These are phyloP conservation scores for Trichoderma asperellum DNA, from an alignment of 2,329 filamentous ascomycete genomes.

Conservation along the genomic window DNA sequence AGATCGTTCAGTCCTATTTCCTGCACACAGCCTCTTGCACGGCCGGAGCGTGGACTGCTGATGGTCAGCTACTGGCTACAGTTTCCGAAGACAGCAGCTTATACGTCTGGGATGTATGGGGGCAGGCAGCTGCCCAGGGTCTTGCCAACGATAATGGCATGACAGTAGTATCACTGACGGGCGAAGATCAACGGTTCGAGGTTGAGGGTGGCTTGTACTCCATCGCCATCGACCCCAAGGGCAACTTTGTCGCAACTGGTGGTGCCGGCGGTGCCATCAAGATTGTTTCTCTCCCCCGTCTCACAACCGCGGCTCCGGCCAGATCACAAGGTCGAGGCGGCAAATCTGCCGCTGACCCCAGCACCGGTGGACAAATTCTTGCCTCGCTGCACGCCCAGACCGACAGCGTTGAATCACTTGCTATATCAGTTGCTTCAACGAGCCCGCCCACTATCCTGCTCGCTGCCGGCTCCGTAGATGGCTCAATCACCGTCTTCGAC, in stretches of 20 bases:
- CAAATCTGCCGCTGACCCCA: constrained; percentile 44
- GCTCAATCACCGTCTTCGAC: constrained; percentile 84
- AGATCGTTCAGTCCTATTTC: constrained; percentile 90
- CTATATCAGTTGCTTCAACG: constrained; percentile 53
- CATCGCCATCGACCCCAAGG: constrained; percentile 79
- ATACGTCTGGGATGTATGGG: constrained; percentile 92
- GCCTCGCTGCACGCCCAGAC: constrained; percentile 80
- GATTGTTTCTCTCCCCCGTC: constrained; percentile 79
- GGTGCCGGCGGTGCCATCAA: constrained; percentile 86
- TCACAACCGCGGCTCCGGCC: constrained; percentile 40
- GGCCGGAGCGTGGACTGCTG: constrained; percentile 86
- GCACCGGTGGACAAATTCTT: constrained; percentile 65
- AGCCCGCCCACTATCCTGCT: constrained; percentile 58
- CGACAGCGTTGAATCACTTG: constrained; percentile 75
- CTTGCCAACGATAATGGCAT: constrained; percentile 57
- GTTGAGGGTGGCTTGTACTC: constrained; percentile 92
- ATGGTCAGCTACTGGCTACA: constrained; percentile 83
- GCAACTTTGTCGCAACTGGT: constrained; percentile 80
- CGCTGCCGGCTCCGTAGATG: constrained; percentile 71
- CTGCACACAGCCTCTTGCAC: constrained; percentile 85
- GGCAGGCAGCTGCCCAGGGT: constrained; percentile 66
- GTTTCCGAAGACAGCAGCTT: constrained; percentile 87
- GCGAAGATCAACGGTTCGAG: constrained; percentile 83
- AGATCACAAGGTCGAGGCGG: constrained; percentile 38
- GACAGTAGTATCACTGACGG: constrained; percentile 76